These are phyloP conservation scores for Hypoxylon rubiginosum DNA, from an alignment of 2,329 filamentous ascomycete genomes.

Conservation along the genomic window DNA sequence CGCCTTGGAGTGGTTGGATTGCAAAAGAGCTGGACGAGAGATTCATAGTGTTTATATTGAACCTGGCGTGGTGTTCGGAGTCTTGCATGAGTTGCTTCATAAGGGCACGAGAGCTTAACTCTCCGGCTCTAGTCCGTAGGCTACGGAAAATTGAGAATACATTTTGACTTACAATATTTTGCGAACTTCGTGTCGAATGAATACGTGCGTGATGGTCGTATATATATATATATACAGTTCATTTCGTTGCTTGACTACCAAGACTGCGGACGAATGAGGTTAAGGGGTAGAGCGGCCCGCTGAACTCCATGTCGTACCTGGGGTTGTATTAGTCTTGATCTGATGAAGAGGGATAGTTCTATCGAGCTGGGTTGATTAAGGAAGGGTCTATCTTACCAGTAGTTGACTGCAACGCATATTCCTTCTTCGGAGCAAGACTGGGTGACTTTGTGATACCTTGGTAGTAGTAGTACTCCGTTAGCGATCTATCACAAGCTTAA, in stretches of 20 bases:
- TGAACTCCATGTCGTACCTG: constrained; percentile 86
- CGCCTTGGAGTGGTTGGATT: not conserved
- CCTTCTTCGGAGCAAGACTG: constrained; percentile 77
- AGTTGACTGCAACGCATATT: constrained; percentile 84
- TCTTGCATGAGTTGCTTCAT: constrained; percentile 24
- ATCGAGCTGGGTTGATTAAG: too few relatives aligned
- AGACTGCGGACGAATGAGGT: constrained; percentile 67
- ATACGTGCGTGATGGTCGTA: not conserved
- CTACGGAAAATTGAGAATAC: constrained; percentile 22
- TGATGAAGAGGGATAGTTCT: not conserved
- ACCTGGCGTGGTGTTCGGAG: constrained; percentile 40
- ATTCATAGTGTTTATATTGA: constrained; percentile 2
- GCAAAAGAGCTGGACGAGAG: not conserved
- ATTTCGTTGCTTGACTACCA: constrained; percentile 27
- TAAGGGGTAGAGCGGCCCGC: constrained; percentile 74
- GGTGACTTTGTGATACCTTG: constrained; percentile 81
- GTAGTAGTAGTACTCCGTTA: not conserved
- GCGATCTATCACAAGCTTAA: not conserved
- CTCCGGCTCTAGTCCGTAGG: constrained; percentile 8
- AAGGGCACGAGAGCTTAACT: constrained; percentile 2
- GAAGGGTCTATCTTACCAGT: constrained; percentile 71
- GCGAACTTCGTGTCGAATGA: not conserved
- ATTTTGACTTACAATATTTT: constrained; percentile 10
- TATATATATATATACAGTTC: not conserved
- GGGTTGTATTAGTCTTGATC: constrained; percentile 5